A percentile compares a stretch with the other conserved stretches of the same genome.
These are phyloP conservation scores for Trametes cubensis DNA, from an alignment of 768 basidiomycete genomes.

Conservation along the genomic window DNA sequence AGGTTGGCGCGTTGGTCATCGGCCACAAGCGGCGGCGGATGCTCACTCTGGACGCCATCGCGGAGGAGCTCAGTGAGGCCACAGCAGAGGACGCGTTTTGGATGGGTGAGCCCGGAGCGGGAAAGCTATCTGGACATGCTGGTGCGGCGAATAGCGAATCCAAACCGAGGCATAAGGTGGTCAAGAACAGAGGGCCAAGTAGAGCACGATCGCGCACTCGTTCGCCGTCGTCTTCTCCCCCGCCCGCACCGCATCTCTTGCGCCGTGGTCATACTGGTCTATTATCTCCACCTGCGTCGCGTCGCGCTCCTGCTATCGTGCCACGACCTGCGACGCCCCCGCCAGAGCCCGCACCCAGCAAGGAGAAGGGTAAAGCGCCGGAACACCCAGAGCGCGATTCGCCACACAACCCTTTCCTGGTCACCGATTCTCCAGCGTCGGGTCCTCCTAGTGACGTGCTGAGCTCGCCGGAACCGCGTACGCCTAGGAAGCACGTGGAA, in stretches of 20 bases:
- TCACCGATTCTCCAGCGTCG: conserved; percentile 37
- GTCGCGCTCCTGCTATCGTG: conserved; percentile 42
- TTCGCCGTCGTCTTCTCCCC: conserved; percentile 35
- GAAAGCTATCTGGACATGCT: background rate
- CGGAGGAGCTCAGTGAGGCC: conserved; percentile 32
- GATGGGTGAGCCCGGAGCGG: conserved; percentile 21
- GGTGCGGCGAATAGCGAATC: background rate
- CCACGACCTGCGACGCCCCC: conserved; percentile 26
- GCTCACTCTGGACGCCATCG: conserved; percentile 29
- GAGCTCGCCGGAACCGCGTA: conserved; percentile 37
- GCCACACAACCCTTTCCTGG: conserved; percentile 73
- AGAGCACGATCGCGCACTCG: conserved; percentile 28
- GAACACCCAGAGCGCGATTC: conserved; percentile 55
- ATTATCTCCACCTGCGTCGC: conserved; percentile 69
- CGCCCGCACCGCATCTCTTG: conserved; percentile 29
- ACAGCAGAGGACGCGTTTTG: conserved; percentile 36
- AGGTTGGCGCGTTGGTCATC: conserved; percentile 32
- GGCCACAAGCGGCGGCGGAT: conserved; percentile 35
- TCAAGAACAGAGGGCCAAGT: conserved; percentile 18
- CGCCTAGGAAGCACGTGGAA: conserved; percentile 50
- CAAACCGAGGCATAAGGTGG: conserved; percentile 12
- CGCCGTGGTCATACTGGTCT: conserved; percentile 38
- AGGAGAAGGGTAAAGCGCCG: conserved; percentile 35
- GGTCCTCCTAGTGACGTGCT: conserved; percentile 29
- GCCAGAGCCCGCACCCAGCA: conserved; percentile 41